A percentile compares a stretch with the other conserved stretches of the same genome.
Evolutionary conservation across 495 filamentous ascomycete species (phyloP).

Genomic region (Aspergillus diversus): DNA sequence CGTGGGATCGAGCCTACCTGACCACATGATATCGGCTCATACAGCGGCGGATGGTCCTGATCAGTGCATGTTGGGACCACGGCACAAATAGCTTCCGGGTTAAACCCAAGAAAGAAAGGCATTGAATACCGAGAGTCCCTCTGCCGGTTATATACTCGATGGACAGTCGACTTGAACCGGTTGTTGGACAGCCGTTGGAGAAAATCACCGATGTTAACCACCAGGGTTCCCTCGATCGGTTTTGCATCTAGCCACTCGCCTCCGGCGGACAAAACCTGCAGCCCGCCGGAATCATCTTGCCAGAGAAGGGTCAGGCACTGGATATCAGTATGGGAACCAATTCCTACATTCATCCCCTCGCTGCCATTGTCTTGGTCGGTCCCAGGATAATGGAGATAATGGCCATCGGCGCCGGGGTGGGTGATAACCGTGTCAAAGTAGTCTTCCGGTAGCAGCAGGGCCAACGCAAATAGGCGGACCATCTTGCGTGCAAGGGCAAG

Average conservation of each 20-base stretch:
- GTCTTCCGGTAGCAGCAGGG: conserved; percentile 49
- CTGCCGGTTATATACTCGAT: conserved; percentile 56
- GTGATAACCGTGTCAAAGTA: conserved; percentile 57
- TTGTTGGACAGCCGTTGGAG: conserved; percentile 66
- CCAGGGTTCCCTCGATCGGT: conserved; percentile 59
- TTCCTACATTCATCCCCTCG: conserved; percentile 43
- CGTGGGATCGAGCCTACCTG: conserved; percentile 44
- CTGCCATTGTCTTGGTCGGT: conserved; percentile 27
- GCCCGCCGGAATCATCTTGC: conserved; percentile 56
- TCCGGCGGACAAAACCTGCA: conserved; percentile 55
- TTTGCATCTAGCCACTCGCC: conserved; percentile 58
- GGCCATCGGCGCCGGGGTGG: conserved; percentile 52
- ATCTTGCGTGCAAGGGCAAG: conserved; percentile 52
- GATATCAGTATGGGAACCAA: conserved; percentile 62
- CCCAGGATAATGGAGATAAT: conserved; percentile 55
- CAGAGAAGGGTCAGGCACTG: conserved; percentile 62
- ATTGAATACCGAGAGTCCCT: conserved; percentile 56
- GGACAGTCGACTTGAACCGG: conserved; percentile 61
- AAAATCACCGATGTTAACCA: conserved; percentile 70
- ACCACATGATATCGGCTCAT: conserved; percentile 60
- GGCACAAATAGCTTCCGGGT: conserved; percentile 46
- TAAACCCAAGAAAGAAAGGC: conserved; percentile 62
- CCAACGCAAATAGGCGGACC: conserved; percentile 53
- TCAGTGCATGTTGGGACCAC: conserved; percentile 58
- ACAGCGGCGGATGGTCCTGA: conserved; percentile 55